A percentile compares a stretch with the other conserved stretches of the same genome.
Evolutionary conservation across 176 grass and related monocot genomes (phyloP).

Genomic region (Eleusine indica): DNA sequence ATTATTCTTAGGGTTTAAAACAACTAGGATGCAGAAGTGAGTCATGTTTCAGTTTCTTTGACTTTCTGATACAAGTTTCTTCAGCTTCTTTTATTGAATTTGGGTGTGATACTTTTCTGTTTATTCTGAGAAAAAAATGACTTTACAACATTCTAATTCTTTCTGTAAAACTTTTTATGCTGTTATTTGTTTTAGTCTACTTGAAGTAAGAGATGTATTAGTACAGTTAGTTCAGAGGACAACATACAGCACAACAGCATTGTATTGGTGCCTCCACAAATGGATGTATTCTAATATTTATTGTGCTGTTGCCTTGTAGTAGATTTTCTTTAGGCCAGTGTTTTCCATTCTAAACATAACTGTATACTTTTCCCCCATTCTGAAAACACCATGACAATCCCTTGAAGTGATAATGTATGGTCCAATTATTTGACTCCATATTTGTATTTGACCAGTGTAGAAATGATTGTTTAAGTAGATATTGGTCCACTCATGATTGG

Average conservation of each 20-base stretch:
- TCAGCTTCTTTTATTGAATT: constrained; percentile 4
- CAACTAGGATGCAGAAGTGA: neutral
- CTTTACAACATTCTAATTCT: neutral
- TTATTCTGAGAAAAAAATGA: neutral
- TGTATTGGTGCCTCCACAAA: neutral
- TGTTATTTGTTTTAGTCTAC: neutral
- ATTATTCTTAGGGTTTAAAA: neutral
- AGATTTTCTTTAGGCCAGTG: neutral
- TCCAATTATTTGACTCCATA: neutral
- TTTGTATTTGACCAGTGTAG: neutral
- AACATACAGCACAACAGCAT: neutral
- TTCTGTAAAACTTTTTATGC: neutral
- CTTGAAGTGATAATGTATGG: neutral
- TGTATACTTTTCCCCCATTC: too few relatives aligned
- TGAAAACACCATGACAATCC: too few relatives aligned
- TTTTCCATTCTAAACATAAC: too few relatives aligned
- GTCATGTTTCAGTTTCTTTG: constrained; percentile 10
- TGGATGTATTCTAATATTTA: neutral
- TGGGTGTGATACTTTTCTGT: neutral
- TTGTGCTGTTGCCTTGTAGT: neutral
- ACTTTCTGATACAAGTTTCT: neutral
- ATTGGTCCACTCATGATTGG: too few relatives aligned
- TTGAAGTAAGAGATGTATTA: neutral
- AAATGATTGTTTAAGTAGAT: neutral
- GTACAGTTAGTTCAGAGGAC: neutral